Percentiles rank a stretch among this genome's conserved stretches.
phyloP scores from a whole-genome alignment of 2,329 filamentous ascomycete species.

The Exophiala spinifera region DNA sequence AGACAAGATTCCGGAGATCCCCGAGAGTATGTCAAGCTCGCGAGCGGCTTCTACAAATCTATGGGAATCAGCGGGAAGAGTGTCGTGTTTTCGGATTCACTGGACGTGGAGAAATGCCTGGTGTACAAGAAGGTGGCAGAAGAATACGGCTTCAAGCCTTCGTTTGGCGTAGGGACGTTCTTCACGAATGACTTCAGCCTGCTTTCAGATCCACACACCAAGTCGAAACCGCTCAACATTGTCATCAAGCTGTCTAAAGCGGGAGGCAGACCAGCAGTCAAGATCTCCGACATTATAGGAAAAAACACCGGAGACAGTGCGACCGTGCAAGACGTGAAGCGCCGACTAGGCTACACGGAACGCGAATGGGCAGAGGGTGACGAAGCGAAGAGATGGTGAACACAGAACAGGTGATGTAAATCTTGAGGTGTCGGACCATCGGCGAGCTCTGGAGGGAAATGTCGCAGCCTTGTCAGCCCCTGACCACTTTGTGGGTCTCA shows the following conservation, averaged over 20 bases:
- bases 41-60: slow-evolving; percentile 75
- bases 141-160: slow-evolving; percentile 73
- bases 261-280: slow-evolving; percentile 75
- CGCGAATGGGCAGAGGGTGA: slow-evolving; percentile 79
- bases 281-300: slow-evolving; percentile 85
- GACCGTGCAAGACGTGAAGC: slow-evolving; percentile 79
- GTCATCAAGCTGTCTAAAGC: slow-evolving; percentile 95
- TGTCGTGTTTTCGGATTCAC: slow-evolving; percentile 92
- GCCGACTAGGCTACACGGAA: slow-evolving; percentile 79
- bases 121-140: slow-evolving; percentile 86
- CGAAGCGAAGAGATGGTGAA: slow-evolving; percentile 78
- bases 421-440: slow-evolving; percentile 1
- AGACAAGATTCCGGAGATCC: slow-evolving; percentile 91
- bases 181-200: slow-evolving; percentile 92
- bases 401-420: slow-evolving; percentile 40
- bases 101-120: slow-evolving; percentile 86
- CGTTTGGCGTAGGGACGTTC: slow-evolving; percentile 93
- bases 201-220: slow-evolving; percentile 63
- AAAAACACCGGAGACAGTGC: slow-evolving; percentile 90
- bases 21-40: slow-evolving; percentile 70
- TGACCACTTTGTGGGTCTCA: slow-evolving; percentile 7
- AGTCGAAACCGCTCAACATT: slow-evolving; percentile 90
- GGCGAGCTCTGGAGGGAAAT: slow-evolving; percentile 6
- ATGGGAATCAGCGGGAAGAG: slow-evolving; percentile 76
- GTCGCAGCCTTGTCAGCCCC: slow-evolving; percentile 25